Evolutionary conservation across 208 protist species (phyloP).

Genomic region (Leishmania aethiopica): DNA sequence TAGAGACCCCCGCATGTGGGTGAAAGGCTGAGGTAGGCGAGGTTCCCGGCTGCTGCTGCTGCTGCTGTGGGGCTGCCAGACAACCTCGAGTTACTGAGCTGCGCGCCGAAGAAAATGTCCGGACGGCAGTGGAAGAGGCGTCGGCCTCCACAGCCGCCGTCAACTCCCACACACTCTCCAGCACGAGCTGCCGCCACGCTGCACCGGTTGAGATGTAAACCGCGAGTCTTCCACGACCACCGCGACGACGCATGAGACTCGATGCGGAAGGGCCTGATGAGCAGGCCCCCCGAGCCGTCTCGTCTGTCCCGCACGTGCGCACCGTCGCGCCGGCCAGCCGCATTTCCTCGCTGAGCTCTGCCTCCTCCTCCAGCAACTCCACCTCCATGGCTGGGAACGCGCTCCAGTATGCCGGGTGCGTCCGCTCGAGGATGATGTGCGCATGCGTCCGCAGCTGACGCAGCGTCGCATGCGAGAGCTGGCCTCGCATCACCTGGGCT

Average conservation of each 20-base stretch:
- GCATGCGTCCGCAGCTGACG: conserved; percentile 24
- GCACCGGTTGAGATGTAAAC: conserved; percentile 24
- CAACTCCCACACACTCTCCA: conserved; percentile 35
- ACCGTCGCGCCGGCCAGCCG: conserved; percentile 20
- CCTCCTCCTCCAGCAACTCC: conserved; percentile 11
- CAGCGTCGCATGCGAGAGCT: conserved; percentile 36
- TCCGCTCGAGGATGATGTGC: conserved; percentile 10
- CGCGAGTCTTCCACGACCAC: not conserved
- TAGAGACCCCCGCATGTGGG: not conserved
- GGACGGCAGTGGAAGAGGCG: not conserved
- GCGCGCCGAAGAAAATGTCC: not conserved
- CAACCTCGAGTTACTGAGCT: not conserved
- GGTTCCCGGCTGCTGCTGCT: not conserved
- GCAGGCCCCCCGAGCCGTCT: not conserved
- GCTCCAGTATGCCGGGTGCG: conserved; percentile 36
- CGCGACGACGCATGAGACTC: not conserved
- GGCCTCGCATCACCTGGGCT: conserved; percentile 20
- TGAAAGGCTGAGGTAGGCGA: not conserved
- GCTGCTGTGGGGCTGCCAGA: not conserved
- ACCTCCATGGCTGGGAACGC: conserved; percentile 42
- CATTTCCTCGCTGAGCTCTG: conserved; percentile 28
- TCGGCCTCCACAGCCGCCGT: not conserved
- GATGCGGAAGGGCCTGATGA: not conserved
- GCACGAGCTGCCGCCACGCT: conserved; percentile 45
- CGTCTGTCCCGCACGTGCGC: not conserved